phyloP scores from a whole-genome alignment of 2,329 filamentous ascomycete species.

The Cercospora zeina region DNA sequence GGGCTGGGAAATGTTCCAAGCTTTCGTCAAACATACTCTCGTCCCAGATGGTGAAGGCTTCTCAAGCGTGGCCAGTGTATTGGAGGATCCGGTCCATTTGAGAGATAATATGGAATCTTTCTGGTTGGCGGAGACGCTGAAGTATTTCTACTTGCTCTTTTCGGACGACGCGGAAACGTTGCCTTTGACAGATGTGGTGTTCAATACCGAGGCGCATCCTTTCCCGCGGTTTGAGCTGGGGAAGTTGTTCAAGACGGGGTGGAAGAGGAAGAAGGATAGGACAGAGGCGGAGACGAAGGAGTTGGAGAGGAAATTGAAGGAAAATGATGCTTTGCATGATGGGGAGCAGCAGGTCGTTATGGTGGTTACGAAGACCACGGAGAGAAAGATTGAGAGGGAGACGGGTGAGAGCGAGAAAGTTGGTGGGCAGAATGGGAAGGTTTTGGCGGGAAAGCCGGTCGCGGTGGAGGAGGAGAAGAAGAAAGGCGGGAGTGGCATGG shows the following conservation, averaged over 20 bases:
- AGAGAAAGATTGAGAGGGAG: slow-evolving; percentile 18
- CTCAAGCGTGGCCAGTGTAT: slow-evolving; percentile 75
- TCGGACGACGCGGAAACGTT: slow-evolving; percentile 72
- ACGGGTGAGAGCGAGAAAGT: not conserved
- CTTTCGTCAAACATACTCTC: slow-evolving; percentile 81
- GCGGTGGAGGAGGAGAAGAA: slow-evolving; percentile 13
- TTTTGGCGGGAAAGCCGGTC: slow-evolving; percentile 8
- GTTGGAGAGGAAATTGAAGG: slow-evolving; percentile 17
- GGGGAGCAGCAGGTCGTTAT: slow-evolving; percentile 21
- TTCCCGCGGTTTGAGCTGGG: slow-evolving; percentile 84
- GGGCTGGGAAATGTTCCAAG: slow-evolving; percentile 98
- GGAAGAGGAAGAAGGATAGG: slow-evolving; percentile 64
- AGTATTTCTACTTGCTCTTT: slow-evolving; percentile 96
- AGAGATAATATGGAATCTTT: slow-evolving; percentile 98
- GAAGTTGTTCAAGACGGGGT: slow-evolving; percentile 75
- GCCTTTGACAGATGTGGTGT: slow-evolving; percentile 80
- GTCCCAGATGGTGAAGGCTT: slow-evolving; percentile 78
- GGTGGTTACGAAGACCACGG: slow-evolving; percentile 28
- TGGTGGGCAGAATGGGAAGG: not conserved
- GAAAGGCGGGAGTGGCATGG: slow-evolving; percentile 5
- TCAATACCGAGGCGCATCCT: slow-evolving; percentile 95
- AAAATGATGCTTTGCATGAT: slow-evolving; percentile 26
- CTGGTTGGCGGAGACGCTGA: slow-evolving; percentile 96
- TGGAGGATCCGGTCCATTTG: slow-evolving; percentile 64
- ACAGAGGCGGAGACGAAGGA: slow-evolving; percentile 17